A percentile compares a stretch with the other conserved stretches of the same genome.
phyloP scores from a whole-genome alignment of 1,284 basidiomycete genomes.

The Rhodotorula sp. region DNA sequence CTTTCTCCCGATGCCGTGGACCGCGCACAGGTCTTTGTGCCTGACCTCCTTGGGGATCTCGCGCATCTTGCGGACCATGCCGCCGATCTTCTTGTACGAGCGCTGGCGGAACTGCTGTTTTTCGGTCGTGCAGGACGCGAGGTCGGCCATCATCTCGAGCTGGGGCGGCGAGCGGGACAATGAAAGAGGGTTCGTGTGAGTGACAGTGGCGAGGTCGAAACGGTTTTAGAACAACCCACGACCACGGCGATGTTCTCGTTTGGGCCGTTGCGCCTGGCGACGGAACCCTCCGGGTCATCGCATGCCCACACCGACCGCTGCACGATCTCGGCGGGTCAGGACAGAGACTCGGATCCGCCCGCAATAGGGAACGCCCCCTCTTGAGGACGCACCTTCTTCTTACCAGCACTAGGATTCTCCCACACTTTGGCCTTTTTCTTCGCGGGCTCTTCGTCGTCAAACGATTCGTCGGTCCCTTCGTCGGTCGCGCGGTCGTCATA shows the following conservation, averaged over 20 bases:
- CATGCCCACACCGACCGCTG: neutral
- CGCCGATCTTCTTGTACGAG: slow-evolving; percentile 34
- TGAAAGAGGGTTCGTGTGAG: neutral
- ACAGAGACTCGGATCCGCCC: neutral
- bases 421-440: neutral
- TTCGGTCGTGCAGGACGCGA: slow-evolving; percentile 10
- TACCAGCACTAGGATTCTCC: neutral
- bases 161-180: neutral
- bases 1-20: slow-evolving; percentile 13
- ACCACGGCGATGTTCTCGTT: slow-evolving; percentile 32
- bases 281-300: slow-evolving; percentile 1
- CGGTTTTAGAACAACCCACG: neutral
- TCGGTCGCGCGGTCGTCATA: slow-evolving; percentile 27
- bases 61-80: slow-evolving; percentile 19
- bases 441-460: neutral
- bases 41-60: slow-evolving; percentile 55
- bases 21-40: slow-evolving; percentile 59
- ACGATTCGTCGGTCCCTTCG: slow-evolving; percentile 21
- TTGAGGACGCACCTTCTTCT: neutral
- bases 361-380: no score
- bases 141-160: slow-evolving; percentile 10
- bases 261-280: slow-evolving; percentile 11
- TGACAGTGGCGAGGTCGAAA: no score
- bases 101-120: slow-evolving; percentile 29
- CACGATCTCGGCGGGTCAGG: neutral